Percentiles rank a stretch among this genome's conserved stretches.
Evolutionary conservation across 257 asterid genomes (phyloP).

Genomic region (Henckelia pumila): DNA sequence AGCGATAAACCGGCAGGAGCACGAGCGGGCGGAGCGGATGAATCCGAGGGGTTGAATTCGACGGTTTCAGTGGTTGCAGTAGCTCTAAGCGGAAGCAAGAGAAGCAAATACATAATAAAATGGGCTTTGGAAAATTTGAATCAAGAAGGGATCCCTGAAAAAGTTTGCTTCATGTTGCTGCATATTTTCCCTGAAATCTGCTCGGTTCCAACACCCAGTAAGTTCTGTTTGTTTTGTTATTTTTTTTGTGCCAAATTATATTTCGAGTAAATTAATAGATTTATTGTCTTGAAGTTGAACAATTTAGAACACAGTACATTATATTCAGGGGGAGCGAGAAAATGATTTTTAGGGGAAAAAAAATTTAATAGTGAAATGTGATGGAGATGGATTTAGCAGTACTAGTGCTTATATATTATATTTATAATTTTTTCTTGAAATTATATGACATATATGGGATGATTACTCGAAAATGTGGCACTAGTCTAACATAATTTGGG

Average conservation of each 20-base stretch:
- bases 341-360: too few relatives aligned
- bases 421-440: too few relatives aligned
- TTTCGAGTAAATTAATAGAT: neutral
- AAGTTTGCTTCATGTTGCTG: neutral
- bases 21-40: neutral
- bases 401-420: too few relatives aligned
- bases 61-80: neutral
- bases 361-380: too few relatives aligned
- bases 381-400: too few relatives aligned
- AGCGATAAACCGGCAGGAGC: too few relatives aligned
- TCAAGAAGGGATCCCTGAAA: neutral
- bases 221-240: neutral
- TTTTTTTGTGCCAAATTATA: neutral
- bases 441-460: too few relatives aligned
- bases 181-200: neutral
- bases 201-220: neutral
- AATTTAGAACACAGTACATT: too few relatives aligned
- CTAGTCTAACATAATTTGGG: too few relatives aligned
- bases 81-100: neutral
- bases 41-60: neutral
- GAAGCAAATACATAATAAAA: neutral
- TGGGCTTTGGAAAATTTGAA: neutral
- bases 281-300: too few relatives aligned
- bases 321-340: too few relatives aligned
- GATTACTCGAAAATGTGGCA: too few relatives aligned